These are phyloP conservation scores for Hysterangium stoloniferum DNA, from an alignment of 768 basidiomycete species.

Conservation along the genomic window DNA sequence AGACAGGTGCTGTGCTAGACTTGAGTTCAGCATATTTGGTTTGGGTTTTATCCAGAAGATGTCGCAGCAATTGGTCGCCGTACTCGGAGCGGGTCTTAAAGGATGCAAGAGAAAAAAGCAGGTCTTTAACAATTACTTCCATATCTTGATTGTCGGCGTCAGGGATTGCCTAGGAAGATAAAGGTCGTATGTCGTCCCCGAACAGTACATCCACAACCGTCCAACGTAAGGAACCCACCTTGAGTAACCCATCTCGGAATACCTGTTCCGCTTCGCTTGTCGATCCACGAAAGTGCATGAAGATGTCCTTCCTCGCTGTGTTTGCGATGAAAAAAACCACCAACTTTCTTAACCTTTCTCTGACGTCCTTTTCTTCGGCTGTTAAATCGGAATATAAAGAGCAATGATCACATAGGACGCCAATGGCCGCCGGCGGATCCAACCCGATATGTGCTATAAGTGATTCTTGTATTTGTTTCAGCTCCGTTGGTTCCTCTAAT, in stretches of 20 bases:
- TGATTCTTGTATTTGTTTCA: constrained; percentile 50
- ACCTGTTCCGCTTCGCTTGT: constrained; percentile 40
- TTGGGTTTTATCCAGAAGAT: constrained; percentile 31
- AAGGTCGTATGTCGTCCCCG: constrained; percentile 1
- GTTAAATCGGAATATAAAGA: constrained; percentile 8
- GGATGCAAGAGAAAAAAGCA: constrained; percentile 43
- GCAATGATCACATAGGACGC: constrained; percentile 60
- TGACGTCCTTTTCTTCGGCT: constrained; percentile 51
- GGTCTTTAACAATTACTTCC: constrained; percentile 37
- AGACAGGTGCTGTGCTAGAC: constrained; percentile 4
- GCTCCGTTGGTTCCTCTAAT: constrained; percentile 60
- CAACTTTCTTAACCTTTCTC: constrained; percentile 48
- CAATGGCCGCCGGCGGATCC: constrained; percentile 51
- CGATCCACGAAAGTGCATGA: constrained; percentile 33
- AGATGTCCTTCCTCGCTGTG: constrained; percentile 36
- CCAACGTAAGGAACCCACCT: constrained; percentile 30
- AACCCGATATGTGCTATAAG: constrained; percentile 56
- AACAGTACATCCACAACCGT: neutral
- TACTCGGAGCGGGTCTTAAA: constrained; percentile 28
- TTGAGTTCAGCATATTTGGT: constrained; percentile 22
- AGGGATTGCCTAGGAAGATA: constrained; percentile 37
- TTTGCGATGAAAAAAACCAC: constrained; percentile 53
- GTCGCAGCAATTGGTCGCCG: constrained; percentile 33
- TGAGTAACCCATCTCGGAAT: constrained; percentile 40
- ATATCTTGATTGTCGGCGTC: constrained; percentile 30